These are phyloP conservation scores for Waltergamsia citrina DNA, from an alignment of 2,329 filamentous ascomycete genomes.

Conservation along the genomic window DNA sequence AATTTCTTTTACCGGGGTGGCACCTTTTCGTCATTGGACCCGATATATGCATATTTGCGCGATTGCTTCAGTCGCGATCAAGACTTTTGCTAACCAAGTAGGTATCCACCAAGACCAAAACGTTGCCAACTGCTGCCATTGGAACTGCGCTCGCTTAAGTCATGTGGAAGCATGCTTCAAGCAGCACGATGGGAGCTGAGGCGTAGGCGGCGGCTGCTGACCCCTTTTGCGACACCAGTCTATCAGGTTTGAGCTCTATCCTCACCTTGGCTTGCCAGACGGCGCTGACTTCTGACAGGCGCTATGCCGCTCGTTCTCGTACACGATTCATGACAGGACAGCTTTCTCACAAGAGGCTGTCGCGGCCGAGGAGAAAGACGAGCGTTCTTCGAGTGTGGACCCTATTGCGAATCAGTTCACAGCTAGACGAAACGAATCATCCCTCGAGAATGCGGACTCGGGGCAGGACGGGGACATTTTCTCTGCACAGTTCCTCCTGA, in stretches of 20 bases:
- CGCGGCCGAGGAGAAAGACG: too few species aligned
- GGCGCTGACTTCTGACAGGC: background rate
- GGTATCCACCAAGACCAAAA: too few species aligned
- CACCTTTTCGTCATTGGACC: too few species aligned
- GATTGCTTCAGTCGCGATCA: background rate
- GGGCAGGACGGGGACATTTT: too few species aligned
- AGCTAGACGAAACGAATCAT: too few species aligned
- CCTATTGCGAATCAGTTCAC: too few species aligned
- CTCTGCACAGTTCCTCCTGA: too few species aligned
- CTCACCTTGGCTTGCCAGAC: background rate
- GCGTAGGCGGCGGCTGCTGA: conserved; percentile 4
- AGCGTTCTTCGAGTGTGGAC: too few species aligned
- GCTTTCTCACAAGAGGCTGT: background rate
- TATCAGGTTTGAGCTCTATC: background rate
- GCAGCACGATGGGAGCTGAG: conserved; percentile 6
- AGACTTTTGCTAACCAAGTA: background rate
- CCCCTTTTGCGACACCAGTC: conserved; percentile 3
- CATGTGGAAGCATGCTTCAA: conserved; percentile 6
- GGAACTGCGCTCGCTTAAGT: too few species aligned
- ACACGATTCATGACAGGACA: background rate
- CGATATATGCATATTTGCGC: background rate
- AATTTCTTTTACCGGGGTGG: too few species aligned
- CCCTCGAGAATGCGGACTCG: too few species aligned
- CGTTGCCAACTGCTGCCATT: background rate
- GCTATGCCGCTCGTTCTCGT: background rate